Base-by-base conservation (phyloP, 352 stramenopile genomes). In the Phytophthora nicotianae region DNA sequence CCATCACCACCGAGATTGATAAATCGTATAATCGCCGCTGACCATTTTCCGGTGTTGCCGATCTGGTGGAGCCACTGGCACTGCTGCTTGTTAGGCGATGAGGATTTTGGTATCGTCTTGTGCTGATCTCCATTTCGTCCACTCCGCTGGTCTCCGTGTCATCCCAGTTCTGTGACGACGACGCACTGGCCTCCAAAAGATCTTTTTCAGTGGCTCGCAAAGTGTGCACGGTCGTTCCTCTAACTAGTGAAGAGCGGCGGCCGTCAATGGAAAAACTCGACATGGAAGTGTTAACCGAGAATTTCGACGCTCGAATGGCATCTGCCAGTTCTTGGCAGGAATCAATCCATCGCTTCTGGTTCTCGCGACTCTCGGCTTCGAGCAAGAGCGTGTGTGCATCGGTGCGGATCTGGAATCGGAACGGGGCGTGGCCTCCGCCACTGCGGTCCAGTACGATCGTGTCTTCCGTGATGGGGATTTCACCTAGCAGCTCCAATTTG, bases 371-470 rank as follows among this genome's bases (percentile, higher is more conserved):
- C 43, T 91, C 84, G 13, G 80, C 82, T 60, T 93, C 81, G 2
- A 93, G 69, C 49, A 91, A 57, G 23, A 93, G 66, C 23, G 75
- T 69, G 50, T 83, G 72, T 26, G 74, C 50, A 9, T 86, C 78
- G 0, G 81, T 81, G 27, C 84, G 81, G 38, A 93, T 61, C 60
- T 91, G 84, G 57, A 92, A 87, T 24, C 85, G 74, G 52, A 86
- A 91, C 0, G 81, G 83, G 17, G 75, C 73, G 52, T 86, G 73
- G 19, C 81, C 78, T 4, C 61, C 48, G 8, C 70, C 68, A 54
- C 79, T 86, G 35, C 76, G 75, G 66, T 93, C 83, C 32, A 93
- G 62, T 43, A 95, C 72, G n/a, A 90, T 76, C 21, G 86, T 91
- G 62, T 95, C 84, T 54, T 76, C 71, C 16, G 77, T 84, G 45